A percentile compares a stretch with the other conserved stretches of the same genome.
These are phyloP conservation scores for Aspergillus baeticus DNA, from an alignment of 495 filamentous ascomycete species.

Conservation along the genomic window DNA sequence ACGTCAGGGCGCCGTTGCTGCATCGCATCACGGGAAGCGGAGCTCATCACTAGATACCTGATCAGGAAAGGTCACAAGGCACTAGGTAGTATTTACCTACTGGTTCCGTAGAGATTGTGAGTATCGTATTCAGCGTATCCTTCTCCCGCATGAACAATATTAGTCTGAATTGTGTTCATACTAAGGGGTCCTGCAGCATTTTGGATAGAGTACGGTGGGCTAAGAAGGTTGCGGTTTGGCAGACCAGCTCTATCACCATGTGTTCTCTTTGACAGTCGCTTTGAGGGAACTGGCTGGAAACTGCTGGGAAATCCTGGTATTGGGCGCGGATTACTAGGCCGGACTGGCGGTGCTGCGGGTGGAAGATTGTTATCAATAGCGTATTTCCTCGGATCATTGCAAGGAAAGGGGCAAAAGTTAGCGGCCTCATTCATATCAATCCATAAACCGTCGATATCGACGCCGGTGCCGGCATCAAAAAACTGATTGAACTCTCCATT, in stretches of 20 bases:
- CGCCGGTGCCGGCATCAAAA: slow-evolving; percentile 62
- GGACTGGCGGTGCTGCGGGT: slow-evolving; percentile 63
- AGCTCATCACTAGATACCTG: slow-evolving; percentile 64
- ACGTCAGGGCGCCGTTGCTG: slow-evolving; percentile 60
- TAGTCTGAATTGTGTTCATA: slow-evolving; percentile 72
- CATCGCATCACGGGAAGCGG: slow-evolving; percentile 66
- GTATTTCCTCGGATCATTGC: slow-evolving; percentile 56
- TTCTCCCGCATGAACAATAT: slow-evolving; percentile 67
- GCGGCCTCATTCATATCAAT: slow-evolving; percentile 84
- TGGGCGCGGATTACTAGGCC: slow-evolving; percentile 53
- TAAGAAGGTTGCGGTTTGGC: slow-evolving; percentile 63
- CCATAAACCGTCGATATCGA: slow-evolving; percentile 86
- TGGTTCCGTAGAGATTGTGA: slow-evolving; percentile 83
- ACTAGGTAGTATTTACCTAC: slow-evolving; percentile 29
- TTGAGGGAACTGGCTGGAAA: slow-evolving; percentile 58
- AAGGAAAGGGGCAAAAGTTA: slow-evolving; percentile 75
- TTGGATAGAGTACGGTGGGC: slow-evolving; percentile 72
- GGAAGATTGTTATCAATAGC: slow-evolving; percentile 58
- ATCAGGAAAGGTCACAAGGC: slow-evolving; percentile 4
- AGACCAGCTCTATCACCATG: slow-evolving; percentile 47
- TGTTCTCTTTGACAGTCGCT: slow-evolving; percentile 12
- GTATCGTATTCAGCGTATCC: slow-evolving; percentile 74
- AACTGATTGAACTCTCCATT: slow-evolving; percentile 67
- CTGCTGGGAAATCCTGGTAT: slow-evolving; percentile 70
- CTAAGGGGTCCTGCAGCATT: slow-evolving; percentile 69